These are phyloP conservation scores for Avena sativa DNA, from an alignment of 176 grass and related monocot species.

Conservation along the genomic window DNA sequence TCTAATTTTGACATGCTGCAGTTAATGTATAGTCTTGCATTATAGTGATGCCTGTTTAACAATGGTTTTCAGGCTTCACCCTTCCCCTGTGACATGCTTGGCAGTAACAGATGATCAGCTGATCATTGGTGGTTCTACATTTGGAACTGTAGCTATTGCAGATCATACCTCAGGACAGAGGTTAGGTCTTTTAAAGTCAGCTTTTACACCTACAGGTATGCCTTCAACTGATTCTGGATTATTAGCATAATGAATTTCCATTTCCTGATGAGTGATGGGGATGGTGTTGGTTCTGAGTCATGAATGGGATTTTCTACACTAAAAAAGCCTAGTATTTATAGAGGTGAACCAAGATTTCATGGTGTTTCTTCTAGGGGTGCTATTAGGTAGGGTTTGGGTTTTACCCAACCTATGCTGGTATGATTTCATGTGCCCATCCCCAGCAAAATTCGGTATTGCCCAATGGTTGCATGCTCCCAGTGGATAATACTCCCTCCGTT, in stretches of 20 bases:
- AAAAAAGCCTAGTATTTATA: not conserved
- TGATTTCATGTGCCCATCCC: not conserved
- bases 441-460: not conserved
- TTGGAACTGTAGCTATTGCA: slow-evolving; percentile 82
- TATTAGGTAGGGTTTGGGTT: not conserved
- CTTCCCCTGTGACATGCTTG: slow-evolving; percentile 83
- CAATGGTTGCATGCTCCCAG: not conserved
- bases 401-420: not conserved
- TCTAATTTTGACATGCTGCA: not conserved
- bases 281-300: slow-evolving; percentile 26
- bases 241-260: not conserved
- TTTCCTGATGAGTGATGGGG: not conserved
- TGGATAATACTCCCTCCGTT: not conserved
- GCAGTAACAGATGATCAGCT: slow-evolving; percentile 79
- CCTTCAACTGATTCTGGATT: slow-evolving; percentile 18
- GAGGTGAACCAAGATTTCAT: not conserved
- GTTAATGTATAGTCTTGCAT: slow-evolving; percentile 10
- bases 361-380: not conserved
- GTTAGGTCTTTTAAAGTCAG: slow-evolving; percentile 76
- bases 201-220: slow-evolving; percentile 78
- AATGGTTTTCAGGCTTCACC: slow-evolving; percentile 71
- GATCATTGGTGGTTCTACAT: slow-evolving; percentile 84
- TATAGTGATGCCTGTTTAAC: slow-evolving; percentile 33
- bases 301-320: not conserved
- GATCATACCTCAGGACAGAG: slow-evolving; percentile 84